Evolutionary conservation across 805 yeast genomes (phyloP).

Genomic region (Metschnikowia lachancei): DNA sequence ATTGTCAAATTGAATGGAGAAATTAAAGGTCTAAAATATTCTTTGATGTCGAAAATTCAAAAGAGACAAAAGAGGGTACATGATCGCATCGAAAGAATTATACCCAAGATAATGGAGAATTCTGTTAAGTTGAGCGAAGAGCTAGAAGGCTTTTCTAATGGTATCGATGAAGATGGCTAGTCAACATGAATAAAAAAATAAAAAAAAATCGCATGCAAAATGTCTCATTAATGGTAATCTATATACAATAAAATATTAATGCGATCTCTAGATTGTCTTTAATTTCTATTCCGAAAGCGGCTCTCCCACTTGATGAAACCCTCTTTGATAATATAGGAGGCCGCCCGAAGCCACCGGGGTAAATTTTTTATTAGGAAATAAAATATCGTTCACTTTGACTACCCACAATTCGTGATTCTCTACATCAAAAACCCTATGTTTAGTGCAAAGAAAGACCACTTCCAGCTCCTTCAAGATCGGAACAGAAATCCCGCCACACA

Average conservation of each 20-base stretch:
- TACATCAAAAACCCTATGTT: conserved; percentile 50
- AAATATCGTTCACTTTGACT: conserved; percentile 65
- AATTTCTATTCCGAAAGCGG: conserved; percentile 23
- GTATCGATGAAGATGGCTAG: background rate
- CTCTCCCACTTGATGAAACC: conserved; percentile 48
- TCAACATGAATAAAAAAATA: background rate
- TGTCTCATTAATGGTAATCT: background rate
- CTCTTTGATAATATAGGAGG: conserved; percentile 59
- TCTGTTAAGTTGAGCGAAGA: conserved; percentile 20
- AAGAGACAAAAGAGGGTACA: conserved; percentile 27
- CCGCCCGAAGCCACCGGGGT: conserved; percentile 50
- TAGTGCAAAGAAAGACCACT: conserved; percentile 60
- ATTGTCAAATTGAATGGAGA: conserved; percentile 25
- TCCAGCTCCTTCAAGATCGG: conserved; percentile 62
- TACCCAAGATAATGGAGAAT: conserved; percentile 31
- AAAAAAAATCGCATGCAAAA: background rate
- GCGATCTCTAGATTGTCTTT: background rate
- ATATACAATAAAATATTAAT: background rate
- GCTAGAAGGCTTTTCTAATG: conserved; percentile 5
- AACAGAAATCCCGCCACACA: conserved; percentile 29
- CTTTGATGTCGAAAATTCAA: conserved; percentile 25
- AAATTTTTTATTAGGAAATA: conserved; percentile 24
- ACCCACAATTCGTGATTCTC: conserved; percentile 93
- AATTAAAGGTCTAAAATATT: conserved; percentile 28
- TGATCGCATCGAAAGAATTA: conserved; percentile 36